phyloP scores from a whole-genome alignment of 208 protist genomes.

The Leishmania lainsoni region DNA sequence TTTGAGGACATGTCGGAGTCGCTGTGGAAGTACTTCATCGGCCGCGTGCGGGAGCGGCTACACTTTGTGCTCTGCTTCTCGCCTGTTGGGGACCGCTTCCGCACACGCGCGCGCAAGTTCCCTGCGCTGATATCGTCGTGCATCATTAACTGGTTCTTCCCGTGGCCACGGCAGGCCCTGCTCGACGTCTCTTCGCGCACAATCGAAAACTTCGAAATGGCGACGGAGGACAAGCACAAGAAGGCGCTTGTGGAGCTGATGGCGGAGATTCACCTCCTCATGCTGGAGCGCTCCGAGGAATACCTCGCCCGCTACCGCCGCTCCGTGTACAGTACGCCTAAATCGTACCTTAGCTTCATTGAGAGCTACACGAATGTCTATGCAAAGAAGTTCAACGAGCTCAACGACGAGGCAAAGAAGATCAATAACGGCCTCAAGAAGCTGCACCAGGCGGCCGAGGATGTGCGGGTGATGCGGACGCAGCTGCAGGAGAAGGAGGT shows the following conservation, averaged over 20 bases:
- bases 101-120: conserved; percentile 96
- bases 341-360: conserved; percentile 95
- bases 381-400: conserved; percentile 91
- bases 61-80: conserved; percentile 99
- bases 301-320: conserved; percentile 93
- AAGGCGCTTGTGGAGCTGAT: conserved; percentile 90
- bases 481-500: conserved; percentile 96
- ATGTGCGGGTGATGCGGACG: conserved; percentile 94
- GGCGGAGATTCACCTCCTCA: conserved; percentile 91
- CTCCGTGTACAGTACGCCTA: conserved; percentile 93
- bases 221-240: conserved; percentile 90
- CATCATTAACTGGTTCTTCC: conserved; percentile 99
- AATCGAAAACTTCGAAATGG: conserved; percentile 92
- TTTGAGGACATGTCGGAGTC: conserved; percentile 96
- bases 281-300: conserved; percentile 91
- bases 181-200: conserved; percentile 92
- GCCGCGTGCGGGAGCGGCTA: conserved; percentile 95
- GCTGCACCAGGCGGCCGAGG: conserved; percentile 93
- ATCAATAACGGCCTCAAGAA: conserved; percentile 95
- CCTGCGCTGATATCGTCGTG: conserved; percentile 96
- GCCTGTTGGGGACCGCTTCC: conserved; percentile 97
- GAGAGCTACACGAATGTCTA: conserved; percentile 93
- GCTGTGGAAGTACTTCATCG: conserved; percentile 97
- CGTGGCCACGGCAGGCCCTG: conserved; percentile 97
- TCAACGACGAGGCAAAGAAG: conserved; percentile 92